These are phyloP conservation scores for Leccinellum rugosiceps DNA, from an alignment of 768 basidiomycete species.

Conservation along the genomic window DNA sequence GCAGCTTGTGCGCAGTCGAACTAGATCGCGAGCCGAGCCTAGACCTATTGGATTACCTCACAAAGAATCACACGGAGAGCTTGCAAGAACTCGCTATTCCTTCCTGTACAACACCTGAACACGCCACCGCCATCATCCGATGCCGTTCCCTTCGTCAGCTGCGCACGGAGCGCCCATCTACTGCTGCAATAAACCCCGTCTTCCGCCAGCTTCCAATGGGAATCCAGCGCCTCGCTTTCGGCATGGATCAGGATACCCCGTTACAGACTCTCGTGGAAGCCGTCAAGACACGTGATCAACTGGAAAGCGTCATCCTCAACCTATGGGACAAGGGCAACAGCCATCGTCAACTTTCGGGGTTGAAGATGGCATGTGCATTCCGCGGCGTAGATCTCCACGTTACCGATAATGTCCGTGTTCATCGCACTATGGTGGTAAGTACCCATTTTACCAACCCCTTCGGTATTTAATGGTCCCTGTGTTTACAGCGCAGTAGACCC, in stretches of 20 bases:
- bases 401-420: constrained; percentile 48
- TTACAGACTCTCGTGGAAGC: constrained; percentile 54
- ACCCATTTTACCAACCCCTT: constrained; percentile 6
- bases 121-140: constrained; percentile 42
- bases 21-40: constrained; percentile 58
- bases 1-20: constrained; percentile 48
- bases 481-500: constrained; percentile 19
- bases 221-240: constrained; percentile 57
- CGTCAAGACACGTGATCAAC: constrained; percentile 42
- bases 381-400: constrained; percentile 55
- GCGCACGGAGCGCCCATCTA: constrained; percentile 51
- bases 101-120: constrained; percentile 46
- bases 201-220: constrained; percentile 48
- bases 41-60: constrained; percentile 53
- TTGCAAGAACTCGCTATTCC: constrained; percentile 59
- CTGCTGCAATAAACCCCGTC: constrained; percentile 36
- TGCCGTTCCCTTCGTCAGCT: constrained; percentile 53
- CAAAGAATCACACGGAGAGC: constrained; percentile 44
- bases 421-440: constrained; percentile 53
- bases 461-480: constrained; percentile 13
- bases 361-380: constrained; percentile 64
- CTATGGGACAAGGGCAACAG: constrained; percentile 49
- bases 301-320: constrained; percentile 52
- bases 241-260: constrained; percentile 53
- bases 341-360: constrained; percentile 48